Base-by-base conservation (phyloP, 179 eudicot species). In the Dionaea muscipula region DNA sequence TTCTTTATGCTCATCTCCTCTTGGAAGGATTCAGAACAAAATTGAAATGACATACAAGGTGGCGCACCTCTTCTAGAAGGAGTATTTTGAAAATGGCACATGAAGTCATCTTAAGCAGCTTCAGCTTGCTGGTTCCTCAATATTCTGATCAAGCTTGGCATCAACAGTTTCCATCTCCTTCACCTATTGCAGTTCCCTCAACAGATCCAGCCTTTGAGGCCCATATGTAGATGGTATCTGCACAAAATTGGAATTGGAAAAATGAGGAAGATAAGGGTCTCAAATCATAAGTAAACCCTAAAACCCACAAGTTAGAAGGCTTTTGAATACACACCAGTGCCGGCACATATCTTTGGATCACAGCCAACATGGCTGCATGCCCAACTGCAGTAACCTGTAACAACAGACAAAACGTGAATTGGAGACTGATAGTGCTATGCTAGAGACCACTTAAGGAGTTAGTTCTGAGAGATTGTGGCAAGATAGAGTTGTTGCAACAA, bases 361-460 rank as follows among this genome's bases (percentile, higher is more conserved):
- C 96, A 35, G 99, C 99, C 70, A 93, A 63, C 82, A 93, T 93
- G 31, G 96, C 99, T 12, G 99, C 99, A 73, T 93, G 99, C 46
- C 99, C 99, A 35, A 93, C 90, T 55, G 99, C 99, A 66, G 99
- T 93, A 45, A 93, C 96, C 99, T 93, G 80, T 50, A 62, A 25
- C 7, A 33, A 50, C 53, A 35, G 52, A 66, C 40, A 61, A 8
- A 25, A 23, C 23, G 19, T 40, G 23, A 45, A 17, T n/a, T n/a
- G n/a, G n/a, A n/a, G n/a, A n/a, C n/a, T n/a, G 35, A 31, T 31
- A 31, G 5, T 6, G 35, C 10, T 4, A 31, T 4, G 35, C 35
- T 31, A 31, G 35, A 31, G 8, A n/a, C n/a, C n/a, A n/a, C n/a
- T n/a, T n/a, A n/a, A n/a, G 35, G 10, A 11, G 35, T 6, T 31